Conservation (phyloP, 495 filamentous ascomycete genomes). For the Jackrogersella multiformis region DNA sequence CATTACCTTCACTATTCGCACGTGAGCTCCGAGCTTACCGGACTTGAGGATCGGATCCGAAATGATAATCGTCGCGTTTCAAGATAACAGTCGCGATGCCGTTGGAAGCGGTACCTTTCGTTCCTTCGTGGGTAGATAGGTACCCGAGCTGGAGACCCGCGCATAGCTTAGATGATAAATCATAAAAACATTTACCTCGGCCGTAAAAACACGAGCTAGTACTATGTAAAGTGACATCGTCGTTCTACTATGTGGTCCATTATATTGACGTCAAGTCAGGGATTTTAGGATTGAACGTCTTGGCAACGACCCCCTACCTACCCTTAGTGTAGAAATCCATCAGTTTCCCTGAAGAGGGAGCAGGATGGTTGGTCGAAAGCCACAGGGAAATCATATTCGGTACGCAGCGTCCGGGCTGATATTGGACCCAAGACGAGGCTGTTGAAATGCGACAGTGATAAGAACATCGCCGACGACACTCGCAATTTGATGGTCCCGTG, state of each 20-base stretch:
- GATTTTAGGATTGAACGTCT: not conserved
- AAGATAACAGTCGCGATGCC: slow-evolving; percentile 4
- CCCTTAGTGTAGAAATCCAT: not conserved
- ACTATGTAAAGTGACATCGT: not conserved
- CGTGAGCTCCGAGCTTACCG: slow-evolving; percentile 32
- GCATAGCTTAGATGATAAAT: slow-evolving; percentile 4
- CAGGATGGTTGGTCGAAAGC: not conserved
- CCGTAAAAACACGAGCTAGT: not conserved
- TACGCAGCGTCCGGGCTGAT: not conserved
- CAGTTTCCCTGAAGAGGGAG: not conserved
- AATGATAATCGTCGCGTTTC: slow-evolving; percentile 25
- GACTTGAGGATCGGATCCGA: slow-evolving; percentile 35
- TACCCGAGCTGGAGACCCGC: not conserved
- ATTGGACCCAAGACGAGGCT: slow-evolving; percentile 17
- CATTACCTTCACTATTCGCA: not conserved
- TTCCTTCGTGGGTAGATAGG: not conserved
- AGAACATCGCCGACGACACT: not conserved
- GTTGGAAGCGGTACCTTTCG: not conserved
- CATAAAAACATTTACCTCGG: not conserved
- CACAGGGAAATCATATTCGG: not conserved
- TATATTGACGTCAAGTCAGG: not conserved
- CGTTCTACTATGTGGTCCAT: slow-evolving; percentile 1
- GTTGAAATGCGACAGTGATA: not conserved
- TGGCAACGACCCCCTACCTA: not conserved
- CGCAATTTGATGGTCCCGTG: not conserved